Conservation (phyloP, 768 basidiomycete genomes). For the Rossbeevera mucosa region DNA sequence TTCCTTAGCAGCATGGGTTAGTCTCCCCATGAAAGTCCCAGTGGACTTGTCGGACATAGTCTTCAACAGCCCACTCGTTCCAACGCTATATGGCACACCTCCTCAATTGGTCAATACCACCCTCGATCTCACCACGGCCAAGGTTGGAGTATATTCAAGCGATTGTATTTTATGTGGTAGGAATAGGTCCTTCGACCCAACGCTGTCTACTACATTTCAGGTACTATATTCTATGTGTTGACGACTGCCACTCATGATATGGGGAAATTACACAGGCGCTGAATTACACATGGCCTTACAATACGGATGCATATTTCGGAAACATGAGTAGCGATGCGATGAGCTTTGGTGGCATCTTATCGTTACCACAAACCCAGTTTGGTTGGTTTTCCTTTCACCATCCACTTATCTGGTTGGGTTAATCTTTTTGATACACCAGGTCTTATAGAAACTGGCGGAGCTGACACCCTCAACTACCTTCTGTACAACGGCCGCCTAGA, state of each 20-base stretch:
- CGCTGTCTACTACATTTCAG: slow-evolving; percentile 15
- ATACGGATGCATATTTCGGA: slow-evolving; percentile 5
- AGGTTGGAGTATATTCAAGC: slow-evolving; percentile 19
- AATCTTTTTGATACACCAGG: background rate
- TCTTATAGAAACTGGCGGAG: slow-evolving; percentile 15
- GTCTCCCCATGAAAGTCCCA: slow-evolving; percentile 13
- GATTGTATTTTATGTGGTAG: slow-evolving; percentile 20
- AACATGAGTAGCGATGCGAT: slow-evolving; percentile 13
- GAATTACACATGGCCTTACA: slow-evolving; percentile 14
- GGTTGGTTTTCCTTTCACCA: slow-evolving; percentile 4
- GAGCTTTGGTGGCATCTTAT: slow-evolving; percentile 14
- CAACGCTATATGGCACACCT: slow-evolving; percentile 16
- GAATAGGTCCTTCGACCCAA: slow-evolving; percentile 12
- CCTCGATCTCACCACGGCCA: slow-evolving; percentile 16
- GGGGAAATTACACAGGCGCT: background rate
- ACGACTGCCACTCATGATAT: background rate
- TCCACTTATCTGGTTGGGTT: too few species aligned
- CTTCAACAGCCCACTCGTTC: slow-evolving; percentile 16
- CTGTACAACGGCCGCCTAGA: slow-evolving; percentile 20
- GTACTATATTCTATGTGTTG: background rate
- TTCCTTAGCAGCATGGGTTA: slow-evolving; percentile 14
- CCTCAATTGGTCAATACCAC: slow-evolving; percentile 15
- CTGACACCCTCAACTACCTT: slow-evolving; percentile 13
- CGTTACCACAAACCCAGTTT: slow-evolving; percentile 11
- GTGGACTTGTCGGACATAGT: slow-evolving; percentile 8